Base-by-base conservation (phyloP, 345 rosid species). In the Draba incana region DNA sequence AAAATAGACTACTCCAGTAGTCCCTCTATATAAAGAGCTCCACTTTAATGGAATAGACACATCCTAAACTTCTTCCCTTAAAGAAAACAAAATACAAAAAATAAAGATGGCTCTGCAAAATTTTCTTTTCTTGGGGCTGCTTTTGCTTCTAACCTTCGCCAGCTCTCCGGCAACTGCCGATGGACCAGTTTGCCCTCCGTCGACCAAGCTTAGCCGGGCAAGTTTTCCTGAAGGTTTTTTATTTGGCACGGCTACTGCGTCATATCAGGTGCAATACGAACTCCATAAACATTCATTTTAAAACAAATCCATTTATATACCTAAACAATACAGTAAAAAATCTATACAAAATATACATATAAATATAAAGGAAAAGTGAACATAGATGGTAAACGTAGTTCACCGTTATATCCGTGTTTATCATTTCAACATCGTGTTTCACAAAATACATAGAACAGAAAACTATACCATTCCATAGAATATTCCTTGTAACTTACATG, bases 191-290 rank as follows among this genome's bases (percentile, higher is more conserved):
- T 73, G 77, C 23, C 77, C 71, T 0, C 14, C 66, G 2, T 6
- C 71, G 24, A 42, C 14, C n/a, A 57, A 57, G 33, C 71, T 75
- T 13, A 75, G 65, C 48, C 61, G 78, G 4, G 69, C 10, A 61
- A 55, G 65, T 52, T 59, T 78, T 15, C 71, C 68, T 23, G 13
- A 23, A 30, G 79, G 67, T 14, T 77, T 79, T 57, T 0, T 72
- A n/a, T 77, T 77, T 49, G 80, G 77, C 14, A 77, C 77, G 0
- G 77, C 77, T 7, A 71, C 80, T 10, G 63, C 80, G 0, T 38
- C 80, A 7, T 77, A 11, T 30, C 80, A 77, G 74, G 80, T 76
- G 49, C 10, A 47, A 20, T 54, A 16, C 16, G 55, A 27, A 38
- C 50, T 24, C 11, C 4, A 9, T 12, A 15, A 20, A 8, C 33